Evolutionary conservation across 208 protist species (phyloP).

Genomic region (Blastocrithidia nonstop): DNA sequence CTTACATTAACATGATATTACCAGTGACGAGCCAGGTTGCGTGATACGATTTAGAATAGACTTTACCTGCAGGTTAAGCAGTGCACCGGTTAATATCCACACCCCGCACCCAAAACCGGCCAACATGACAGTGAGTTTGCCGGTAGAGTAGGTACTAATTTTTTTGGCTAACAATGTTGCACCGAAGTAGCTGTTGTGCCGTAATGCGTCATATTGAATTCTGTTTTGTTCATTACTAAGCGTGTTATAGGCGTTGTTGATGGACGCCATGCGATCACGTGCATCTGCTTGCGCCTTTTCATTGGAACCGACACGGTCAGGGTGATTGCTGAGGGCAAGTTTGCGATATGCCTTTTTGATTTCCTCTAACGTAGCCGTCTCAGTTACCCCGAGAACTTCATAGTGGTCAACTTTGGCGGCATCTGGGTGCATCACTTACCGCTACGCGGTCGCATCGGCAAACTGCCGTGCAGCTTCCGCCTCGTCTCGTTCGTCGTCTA

Average conservation of each 20-base stretch:
- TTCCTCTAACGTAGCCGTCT: constrained; percentile 22
- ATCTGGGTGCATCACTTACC: not conserved
- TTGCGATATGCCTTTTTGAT: constrained; percentile 57
- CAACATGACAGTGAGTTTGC: no score
- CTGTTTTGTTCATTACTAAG: constrained; percentile 36
- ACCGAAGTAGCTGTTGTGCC: no score
- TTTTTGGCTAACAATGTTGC: no score
- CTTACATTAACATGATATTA: no score
- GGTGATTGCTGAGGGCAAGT: constrained; percentile 45
- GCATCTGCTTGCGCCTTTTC: constrained; percentile 18
- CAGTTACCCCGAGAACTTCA: constrained; percentile 31
- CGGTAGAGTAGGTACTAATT: no score
- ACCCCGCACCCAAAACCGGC: no score
- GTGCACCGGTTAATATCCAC: no score
- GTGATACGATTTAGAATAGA: no score
- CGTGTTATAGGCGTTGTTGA: constrained; percentile 75
- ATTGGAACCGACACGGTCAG: constrained; percentile 31
- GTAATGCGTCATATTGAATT: constrained; percentile 54
- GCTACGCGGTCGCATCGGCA: not conserved
- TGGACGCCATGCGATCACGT: constrained; percentile 42
- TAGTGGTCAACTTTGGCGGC: constrained; percentile 18
- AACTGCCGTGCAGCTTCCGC: not conserved
- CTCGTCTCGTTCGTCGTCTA: constrained; percentile 20
- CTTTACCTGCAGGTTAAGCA: no score
- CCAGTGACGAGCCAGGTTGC: no score